Evolutionary conservation across 2,329 filamentous ascomycete species (phyloP), one percentile per base, ranked within the genome.

Genomic region (Fusarium lyarnte): DNA sequence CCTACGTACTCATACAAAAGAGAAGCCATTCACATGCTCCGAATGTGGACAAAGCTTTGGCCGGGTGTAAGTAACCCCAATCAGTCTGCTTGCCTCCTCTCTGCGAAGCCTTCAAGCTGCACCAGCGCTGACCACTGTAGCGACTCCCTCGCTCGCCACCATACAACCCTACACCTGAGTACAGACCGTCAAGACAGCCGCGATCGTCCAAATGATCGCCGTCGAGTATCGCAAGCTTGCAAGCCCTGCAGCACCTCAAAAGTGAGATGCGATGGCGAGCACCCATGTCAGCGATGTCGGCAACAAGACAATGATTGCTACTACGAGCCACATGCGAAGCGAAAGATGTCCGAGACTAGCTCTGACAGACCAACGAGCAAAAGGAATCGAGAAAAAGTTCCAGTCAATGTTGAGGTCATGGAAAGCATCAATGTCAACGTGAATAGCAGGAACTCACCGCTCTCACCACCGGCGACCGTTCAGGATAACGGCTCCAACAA

Each of bases 1-100:
- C 14, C 45, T 64, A 1, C 61, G 57, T 38, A 64, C 61, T 16
- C 61, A 62, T 14, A 64, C 61, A 23, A 64, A 64, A 13, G 46
- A 62, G 33, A 62, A 53, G 14, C 61, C 61, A 2, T 64, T 64
- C 36, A 38, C 61, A 21, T 62, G 61, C 14, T 62, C 61, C 2
- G 57, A 64, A 29, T 64, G 46, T 27, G 61, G 61, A 16, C 61
- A 64, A 23, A 62, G 45, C 45, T 64, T 64, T 36, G 61, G 57
- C 11, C 38, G 61, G 16, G 57, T 64, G 61, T 64, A 27, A 52
- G 61, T n/a, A 23, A 14, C 9, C 46, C 8, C 46, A 6, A 8
- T 11, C 45, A 5, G 7, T 3, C 6, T 45, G 7, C 2, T 45
- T 45, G 41, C n/a, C 21, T 23, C 41, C 16, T 45, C 11, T 0